Evolutionary conservation across 2,329 filamentous ascomycete species (phyloP).

Genomic region (Arthrobotrys iridis): DNA sequence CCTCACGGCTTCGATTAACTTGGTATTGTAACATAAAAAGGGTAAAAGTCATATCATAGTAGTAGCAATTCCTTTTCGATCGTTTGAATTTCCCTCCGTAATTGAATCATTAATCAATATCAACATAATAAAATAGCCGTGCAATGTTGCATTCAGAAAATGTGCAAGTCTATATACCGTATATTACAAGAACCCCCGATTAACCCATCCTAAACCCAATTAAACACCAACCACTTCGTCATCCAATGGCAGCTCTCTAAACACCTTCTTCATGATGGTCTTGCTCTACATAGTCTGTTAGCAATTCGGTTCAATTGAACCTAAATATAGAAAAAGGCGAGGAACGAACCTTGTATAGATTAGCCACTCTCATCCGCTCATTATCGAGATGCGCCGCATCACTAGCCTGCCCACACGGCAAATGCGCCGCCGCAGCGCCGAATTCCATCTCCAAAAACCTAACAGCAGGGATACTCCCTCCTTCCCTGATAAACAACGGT

Average conservation of each 20-base stretch:
- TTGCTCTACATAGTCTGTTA: constrained; percentile 67
- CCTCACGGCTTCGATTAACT: too few species aligned
- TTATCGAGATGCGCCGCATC: constrained; percentile 95
- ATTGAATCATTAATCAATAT: too few species aligned
- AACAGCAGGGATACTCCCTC: constrained; percentile 93
- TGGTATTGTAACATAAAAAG: too few species aligned
- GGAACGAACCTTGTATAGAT: constrained; percentile 74
- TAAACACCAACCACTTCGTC: constrained; percentile 17
- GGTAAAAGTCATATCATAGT: too few species aligned
- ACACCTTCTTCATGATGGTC: constrained; percentile 89
- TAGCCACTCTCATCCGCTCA: constrained; percentile 86
- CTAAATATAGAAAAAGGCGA: not conserved
- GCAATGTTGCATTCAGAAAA: too few species aligned
- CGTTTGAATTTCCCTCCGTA: too few species aligned
- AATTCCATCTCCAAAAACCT: constrained; percentile 96
- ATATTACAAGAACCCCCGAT: not conserved
- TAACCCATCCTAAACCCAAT: not conserved
- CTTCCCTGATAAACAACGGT: constrained; percentile 93
- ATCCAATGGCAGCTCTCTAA: constrained; percentile 70
- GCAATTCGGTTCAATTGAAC: not conserved
- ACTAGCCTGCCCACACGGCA: constrained; percentile 93
- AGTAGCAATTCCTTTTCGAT: too few species aligned
- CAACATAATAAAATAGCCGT: too few species aligned
- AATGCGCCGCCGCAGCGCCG: constrained; percentile 84
- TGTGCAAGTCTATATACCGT: constrained; percentile 5